phyloP scores from a whole-genome alignment of 1,284 basidiomycete species.

The Fomitiporia mediterranea region DNA sequence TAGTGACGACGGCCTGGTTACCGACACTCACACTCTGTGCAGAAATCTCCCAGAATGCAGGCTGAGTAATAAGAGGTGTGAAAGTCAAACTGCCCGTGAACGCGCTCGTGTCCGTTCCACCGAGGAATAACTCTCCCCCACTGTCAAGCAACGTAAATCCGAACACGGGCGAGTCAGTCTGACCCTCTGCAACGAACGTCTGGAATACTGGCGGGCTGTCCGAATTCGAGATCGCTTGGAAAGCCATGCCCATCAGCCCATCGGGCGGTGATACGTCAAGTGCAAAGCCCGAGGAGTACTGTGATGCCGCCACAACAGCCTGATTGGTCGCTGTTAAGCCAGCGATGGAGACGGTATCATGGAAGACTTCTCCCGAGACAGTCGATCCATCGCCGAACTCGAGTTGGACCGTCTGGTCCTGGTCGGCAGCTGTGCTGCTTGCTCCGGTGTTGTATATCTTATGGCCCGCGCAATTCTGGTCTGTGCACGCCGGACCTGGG shows the following conservation, averaged over 20 bases:
- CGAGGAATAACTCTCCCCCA: constrained; percentile 50
- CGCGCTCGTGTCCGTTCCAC: constrained; percentile 36
- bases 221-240: constrained; percentile 25
- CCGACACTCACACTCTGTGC: constrained; percentile 26
- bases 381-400: constrained; percentile 24
- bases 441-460: constrained; percentile 21
- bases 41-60: constrained; percentile 31
- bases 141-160: constrained; percentile 45
- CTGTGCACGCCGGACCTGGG: constrained; percentile 21
- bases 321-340: constrained; percentile 23
- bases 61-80: constrained; percentile 14
- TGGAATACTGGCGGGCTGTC: constrained; percentile 27
- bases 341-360: constrained; percentile 27
- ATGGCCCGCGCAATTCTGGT: constrained; percentile 23
- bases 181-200: constrained; percentile 29
- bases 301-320: constrained; percentile 37
- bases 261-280: constrained; percentile 37
- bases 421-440: constrained; percentile 19
- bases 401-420: constrained; percentile 18
- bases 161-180: constrained; percentile 36
- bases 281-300: constrained; percentile 42
- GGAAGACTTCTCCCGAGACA: constrained; percentile 22
- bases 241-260: constrained; percentile 39
- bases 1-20: constrained; percentile 18
- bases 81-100: constrained; percentile 17